Base-by-base conservation (phyloP, 495 filamentous ascomycete species). In the Copromyces sp. region DNA sequence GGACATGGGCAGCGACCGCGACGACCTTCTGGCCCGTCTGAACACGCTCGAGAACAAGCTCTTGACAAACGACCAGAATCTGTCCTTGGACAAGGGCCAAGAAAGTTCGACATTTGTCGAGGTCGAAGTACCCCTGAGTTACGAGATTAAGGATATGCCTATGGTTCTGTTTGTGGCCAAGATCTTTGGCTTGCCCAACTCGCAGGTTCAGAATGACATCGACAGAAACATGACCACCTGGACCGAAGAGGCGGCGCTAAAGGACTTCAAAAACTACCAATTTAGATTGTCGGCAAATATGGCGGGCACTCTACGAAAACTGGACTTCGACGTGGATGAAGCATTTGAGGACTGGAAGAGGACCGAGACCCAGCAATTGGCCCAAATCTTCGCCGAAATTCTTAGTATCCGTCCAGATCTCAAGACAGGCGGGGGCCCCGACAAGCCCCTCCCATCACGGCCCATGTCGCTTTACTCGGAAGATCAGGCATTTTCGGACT, bases 131-230 rank as follows among this genome's bases (percentile, higher is more conserved):
- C 93, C 94, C 2, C 80, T 95, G 68, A 95, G 89, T 79, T 94
- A 97, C 78, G 91, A 97, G 80, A 90, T 98, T 69, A 97, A 94
- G 83, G 96, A 99, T 78, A 99, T 99, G 96, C 90, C 89, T 29
- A 87, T 98, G 81, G 96, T 97, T 38, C 91, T 94, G 79, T 86
- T 90, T 68, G 95, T 98, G 35, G 89, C 90, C 59, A 90, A 86
- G 71, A 92, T 97, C 70, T 99, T 98, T 79, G 91, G 90, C 53
- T 86, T 94, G 70, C 88, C 89, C 47, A 88, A 90, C 59, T 86
- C 88, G 4, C 90, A 93, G 68, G 91, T 92, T 32, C 96, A 98
- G 81, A 85, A 85, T 32, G 94, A 97, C 76, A 92, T 99, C 75
- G 91, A 96, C 81, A 87, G 87, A 20, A 87, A 97, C 80, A 91